Base-by-base conservation (phyloP, 495 filamentous ascomycete genomes). In the Haplographium delicatum region DNA sequence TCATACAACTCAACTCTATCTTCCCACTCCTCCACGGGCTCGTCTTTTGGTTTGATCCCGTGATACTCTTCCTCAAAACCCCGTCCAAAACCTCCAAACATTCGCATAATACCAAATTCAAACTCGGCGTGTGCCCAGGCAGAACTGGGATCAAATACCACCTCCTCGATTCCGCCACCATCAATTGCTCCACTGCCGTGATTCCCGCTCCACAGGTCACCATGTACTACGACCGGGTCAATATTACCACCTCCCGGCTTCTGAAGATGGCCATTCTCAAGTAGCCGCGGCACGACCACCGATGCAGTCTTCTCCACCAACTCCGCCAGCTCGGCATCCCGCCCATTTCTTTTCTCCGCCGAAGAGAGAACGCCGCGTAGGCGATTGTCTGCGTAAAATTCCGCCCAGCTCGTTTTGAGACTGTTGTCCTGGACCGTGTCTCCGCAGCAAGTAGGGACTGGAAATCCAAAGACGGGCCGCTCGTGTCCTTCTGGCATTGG, bases 121-220 rank as follows among this genome's bases (percentile, higher is more conserved):
- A 82, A 96, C 72, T 96, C 91, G 13, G 72, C 82, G 64, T 95
- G 88, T n/a, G 81, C 87, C 67, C 91, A 95, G 47, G 81, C 83
- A 31, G 79, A 73, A 13, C 81, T 81, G 18, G 89, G 82, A 67
- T 96, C 91, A 68, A 84, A 96, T 3, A 95, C 79, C 9, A 96
- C 82, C 54, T 91, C 90, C 49, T 90, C 85, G 0, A 70, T 69
- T 4, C 69, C 75, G 4, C 72, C 77, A n/a, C 71, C 48, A 1
- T 59, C 79, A 54, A 91, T 83, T 39, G 66, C 68, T 1, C 84
- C 89, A 4, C 72, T 57, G n/a, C 80, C 81, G 20, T 81, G 76
- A 64, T 97, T 97, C 1, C 91, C 91, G 59, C 79, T 84, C 91
- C 91, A 97, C 31, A 96, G 58, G 72, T 96, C 91, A 13, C 91